These are phyloP conservation scores for Hemisphaericaspora subhashii DNA, from an alignment of 1,139 yeast genomes.

Conservation along the genomic window DNA sequence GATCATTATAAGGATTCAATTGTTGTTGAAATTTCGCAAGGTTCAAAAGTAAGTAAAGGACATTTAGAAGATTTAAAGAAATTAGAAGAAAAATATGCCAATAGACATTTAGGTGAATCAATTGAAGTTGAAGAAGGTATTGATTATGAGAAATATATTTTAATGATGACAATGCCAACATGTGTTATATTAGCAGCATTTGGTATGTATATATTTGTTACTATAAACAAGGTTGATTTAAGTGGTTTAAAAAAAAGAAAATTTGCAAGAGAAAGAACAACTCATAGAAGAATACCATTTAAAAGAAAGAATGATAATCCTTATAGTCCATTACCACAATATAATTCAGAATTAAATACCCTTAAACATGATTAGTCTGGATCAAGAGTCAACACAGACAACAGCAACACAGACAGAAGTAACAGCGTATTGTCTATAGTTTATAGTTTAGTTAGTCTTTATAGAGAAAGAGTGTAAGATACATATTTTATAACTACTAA, in stretches of 20 bases:
- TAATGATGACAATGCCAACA: constrained; percentile 70
- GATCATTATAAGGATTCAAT: constrained; percentile 52
- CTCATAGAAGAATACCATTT: constrained; percentile 34
- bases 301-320: constrained; percentile 21
- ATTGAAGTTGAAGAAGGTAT: constrained; percentile 53
- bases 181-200: constrained; percentile 60
- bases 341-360: constrained; percentile 17
- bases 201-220: constrained; percentile 63
- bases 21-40: constrained; percentile 54
- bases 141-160: constrained; percentile 66
- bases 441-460: no score
- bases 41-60: constrained; percentile 61
- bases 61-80: constrained; percentile 53
- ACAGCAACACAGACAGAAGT: no score
- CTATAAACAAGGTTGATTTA: constrained; percentile 51
- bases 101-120: constrained; percentile 36
- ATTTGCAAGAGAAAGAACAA: constrained; percentile 42
- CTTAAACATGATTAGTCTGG: constrained; percentile 13
- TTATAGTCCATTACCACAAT: constrained; percentile 31
- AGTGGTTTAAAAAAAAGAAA: constrained; percentile 52
- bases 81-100: constrained; percentile 36
- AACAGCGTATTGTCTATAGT: no score
- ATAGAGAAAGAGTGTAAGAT: no score
- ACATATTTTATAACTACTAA: no score
- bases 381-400: no score